These are phyloP conservation scores for Salvia rosmarinus DNA, from an alignment of 257 asterid species.

Conservation along the genomic window DNA sequence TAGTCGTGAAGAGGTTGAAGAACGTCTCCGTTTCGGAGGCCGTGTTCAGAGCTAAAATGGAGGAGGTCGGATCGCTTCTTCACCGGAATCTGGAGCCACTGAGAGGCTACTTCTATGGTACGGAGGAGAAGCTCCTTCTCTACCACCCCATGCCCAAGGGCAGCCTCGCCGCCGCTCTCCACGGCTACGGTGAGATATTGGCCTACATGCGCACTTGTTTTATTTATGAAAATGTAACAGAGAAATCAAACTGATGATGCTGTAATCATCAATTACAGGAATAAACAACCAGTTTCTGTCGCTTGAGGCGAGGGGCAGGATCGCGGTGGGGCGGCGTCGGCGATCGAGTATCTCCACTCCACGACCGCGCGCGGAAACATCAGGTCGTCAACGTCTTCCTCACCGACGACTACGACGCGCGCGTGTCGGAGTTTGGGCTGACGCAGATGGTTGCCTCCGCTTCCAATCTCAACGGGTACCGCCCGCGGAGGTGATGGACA, in stretches of 20 bases:
- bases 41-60: slow-evolving; percentile 48
- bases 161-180: slow-evolving; percentile 52
- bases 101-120: slow-evolving; percentile 60
- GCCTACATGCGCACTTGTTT: too few species aligned
- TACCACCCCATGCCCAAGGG: slow-evolving; percentile 52
- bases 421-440: slow-evolving; percentile 51
- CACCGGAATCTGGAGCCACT: slow-evolving; percentile 64
- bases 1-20: slow-evolving; percentile 65
- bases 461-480: slow-evolving; percentile 41
- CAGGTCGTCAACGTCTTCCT: slow-evolving; percentile 60
- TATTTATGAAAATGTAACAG: too few species aligned
- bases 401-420: slow-evolving; percentile 39
- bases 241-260: too few species aligned
- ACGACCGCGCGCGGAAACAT: slow-evolving; percentile 58
- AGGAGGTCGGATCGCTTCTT: slow-evolving; percentile 44
- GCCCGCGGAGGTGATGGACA: slow-evolving; percentile 54
- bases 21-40: slow-evolving; percentile 49
- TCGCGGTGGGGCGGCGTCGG: slow-evolving; percentile 50
- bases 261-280: slow-evolving; percentile 34
- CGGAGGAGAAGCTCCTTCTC: slow-evolving; percentile 61
- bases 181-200: slow-evolving; percentile 44
- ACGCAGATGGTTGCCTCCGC: slow-evolving; percentile 45
- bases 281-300: slow-evolving; percentile 33
- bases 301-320: slow-evolving; percentile 47
- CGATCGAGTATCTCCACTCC: slow-evolving; percentile 55